phyloP scores from a whole-genome alignment of 208 protist species.

The Leishmania major region DNA sequence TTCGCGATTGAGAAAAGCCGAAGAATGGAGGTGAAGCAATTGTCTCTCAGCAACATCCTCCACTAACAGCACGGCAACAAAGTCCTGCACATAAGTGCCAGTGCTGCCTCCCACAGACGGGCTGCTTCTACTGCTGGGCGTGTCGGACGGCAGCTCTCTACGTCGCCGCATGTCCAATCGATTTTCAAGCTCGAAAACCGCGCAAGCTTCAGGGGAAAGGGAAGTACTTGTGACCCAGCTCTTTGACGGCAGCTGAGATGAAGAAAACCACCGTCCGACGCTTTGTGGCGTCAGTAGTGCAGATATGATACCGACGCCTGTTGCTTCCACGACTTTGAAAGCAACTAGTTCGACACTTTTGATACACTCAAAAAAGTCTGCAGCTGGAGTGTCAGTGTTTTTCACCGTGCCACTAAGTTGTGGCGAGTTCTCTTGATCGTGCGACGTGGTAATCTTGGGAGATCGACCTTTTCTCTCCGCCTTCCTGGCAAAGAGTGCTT shows the following conservation, averaged over 20 bases:
- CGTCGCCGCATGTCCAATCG: background rate
- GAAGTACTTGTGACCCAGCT: constrained; percentile 24
- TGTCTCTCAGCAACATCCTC: background rate
- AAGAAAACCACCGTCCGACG: background rate
- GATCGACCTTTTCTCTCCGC: background rate
- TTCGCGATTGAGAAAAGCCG: background rate
- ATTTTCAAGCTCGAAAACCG: constrained; percentile 9
- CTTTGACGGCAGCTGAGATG: constrained; percentile 18
- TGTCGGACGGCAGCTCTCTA: background rate
- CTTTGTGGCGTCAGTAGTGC: constrained; percentile 14
- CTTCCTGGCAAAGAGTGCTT: background rate
- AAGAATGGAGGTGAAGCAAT: background rate
- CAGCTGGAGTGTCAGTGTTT: background rate
- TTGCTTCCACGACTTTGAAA: constrained; percentile 20
- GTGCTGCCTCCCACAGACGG: background rate
- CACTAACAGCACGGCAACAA: background rate
- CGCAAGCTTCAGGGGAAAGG: constrained; percentile 1
- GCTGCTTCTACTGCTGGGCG: background rate
- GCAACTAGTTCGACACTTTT: constrained; percentile 4
- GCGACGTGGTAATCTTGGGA: background rate
- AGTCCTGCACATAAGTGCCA: background rate
- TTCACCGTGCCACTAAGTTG: background rate
- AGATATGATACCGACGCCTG: constrained; percentile 9
- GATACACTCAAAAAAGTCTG: background rate
- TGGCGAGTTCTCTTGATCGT: background rate